Conservation (phyloP, 176 grass and related monocot species). For the Carex scoparia region DNA sequence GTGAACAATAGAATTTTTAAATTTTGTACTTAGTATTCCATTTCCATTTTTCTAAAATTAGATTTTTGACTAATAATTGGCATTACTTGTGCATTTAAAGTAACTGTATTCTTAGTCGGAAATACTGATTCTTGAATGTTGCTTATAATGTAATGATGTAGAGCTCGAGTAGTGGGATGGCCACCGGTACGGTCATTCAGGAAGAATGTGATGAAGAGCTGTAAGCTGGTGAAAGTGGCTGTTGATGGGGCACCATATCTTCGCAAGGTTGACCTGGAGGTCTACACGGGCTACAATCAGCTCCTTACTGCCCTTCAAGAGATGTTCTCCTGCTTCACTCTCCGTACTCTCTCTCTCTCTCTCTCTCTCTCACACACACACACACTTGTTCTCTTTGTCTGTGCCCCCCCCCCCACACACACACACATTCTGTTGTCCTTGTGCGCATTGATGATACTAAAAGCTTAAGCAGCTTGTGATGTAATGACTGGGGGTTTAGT, state of each 20-base stretch:
- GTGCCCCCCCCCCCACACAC: neutral
- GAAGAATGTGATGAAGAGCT: conserved; percentile 57
- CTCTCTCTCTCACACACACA: neutral
- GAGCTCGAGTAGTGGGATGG: conserved; percentile 83
- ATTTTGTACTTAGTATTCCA: neutral
- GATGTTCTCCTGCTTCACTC: conserved; percentile 72
- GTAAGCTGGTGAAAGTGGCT: conserved; percentile 68
- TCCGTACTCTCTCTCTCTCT: conserved; percentile 22
- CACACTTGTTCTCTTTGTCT: too few relatives aligned
- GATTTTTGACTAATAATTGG: neutral
- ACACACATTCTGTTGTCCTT: neutral
- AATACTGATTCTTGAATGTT: neutral
- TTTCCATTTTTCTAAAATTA: neutral
- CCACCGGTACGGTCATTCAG: conserved; percentile 87
- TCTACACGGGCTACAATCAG: conserved; percentile 44
- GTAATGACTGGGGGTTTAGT: neutral
- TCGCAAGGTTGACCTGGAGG: conserved; percentile 70
- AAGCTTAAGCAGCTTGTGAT: neutral
- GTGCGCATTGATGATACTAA: neutral
- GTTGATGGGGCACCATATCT: conserved; percentile 86
- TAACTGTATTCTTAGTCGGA: neutral
- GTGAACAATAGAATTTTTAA: neutral
- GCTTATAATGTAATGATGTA: neutral
- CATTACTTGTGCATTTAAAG: neutral
- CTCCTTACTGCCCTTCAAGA: conserved; percentile 53